Conservation (phyloP, 2,329 filamentous ascomycete species). For the Trichophyton mentagrophytes region DNA sequence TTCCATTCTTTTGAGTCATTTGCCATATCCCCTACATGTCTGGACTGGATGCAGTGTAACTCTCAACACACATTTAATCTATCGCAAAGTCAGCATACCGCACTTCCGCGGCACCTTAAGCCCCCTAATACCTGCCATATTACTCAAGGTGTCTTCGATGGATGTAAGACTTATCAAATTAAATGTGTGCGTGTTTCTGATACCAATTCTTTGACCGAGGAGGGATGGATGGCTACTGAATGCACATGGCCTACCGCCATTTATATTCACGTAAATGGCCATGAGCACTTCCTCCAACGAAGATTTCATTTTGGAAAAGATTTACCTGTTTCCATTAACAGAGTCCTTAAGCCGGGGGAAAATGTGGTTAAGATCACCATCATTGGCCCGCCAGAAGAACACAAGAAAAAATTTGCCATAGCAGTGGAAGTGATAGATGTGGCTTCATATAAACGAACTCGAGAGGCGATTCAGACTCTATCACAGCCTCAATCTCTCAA, state of each 20-base stretch:
- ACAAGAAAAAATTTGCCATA: conserved; percentile 29
- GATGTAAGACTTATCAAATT: conserved; percentile 52
- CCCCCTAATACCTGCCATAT: conserved; percentile 16
- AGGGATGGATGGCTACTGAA: conserved; percentile 51
- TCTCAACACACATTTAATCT: conserved; percentile 29
- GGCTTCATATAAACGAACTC: conserved; percentile 30
- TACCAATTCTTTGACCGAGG: conserved; percentile 27
- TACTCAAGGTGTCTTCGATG: conserved; percentile 32
- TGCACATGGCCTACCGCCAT: conserved; percentile 59
- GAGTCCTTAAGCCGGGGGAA: conserved; percentile 41
- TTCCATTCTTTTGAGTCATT: conserved; percentile 28
- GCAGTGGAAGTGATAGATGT: conserved; percentile 59
- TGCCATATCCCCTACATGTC: conserved; percentile 19
- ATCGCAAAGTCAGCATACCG: conserved; percentile 18
- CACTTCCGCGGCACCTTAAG: conserved; percentile 21
- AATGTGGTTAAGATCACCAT: conserved; percentile 49
- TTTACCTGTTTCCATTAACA: conserved; percentile 61
- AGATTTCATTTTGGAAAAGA: conserved; percentile 65
- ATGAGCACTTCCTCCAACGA: conserved; percentile 46
- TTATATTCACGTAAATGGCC: conserved; percentile 55
- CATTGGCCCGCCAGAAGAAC: conserved; percentile 29
- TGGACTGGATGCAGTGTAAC: conserved; percentile 18
- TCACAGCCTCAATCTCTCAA: conserved; percentile 40
- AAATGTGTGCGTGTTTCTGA: conserved; percentile 46
- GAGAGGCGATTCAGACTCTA: conserved; percentile 29